These are phyloP conservation scores for Porcisia deanei DNA, from an alignment of 208 protist genomes.

Conservation along the genomic window DNA sequence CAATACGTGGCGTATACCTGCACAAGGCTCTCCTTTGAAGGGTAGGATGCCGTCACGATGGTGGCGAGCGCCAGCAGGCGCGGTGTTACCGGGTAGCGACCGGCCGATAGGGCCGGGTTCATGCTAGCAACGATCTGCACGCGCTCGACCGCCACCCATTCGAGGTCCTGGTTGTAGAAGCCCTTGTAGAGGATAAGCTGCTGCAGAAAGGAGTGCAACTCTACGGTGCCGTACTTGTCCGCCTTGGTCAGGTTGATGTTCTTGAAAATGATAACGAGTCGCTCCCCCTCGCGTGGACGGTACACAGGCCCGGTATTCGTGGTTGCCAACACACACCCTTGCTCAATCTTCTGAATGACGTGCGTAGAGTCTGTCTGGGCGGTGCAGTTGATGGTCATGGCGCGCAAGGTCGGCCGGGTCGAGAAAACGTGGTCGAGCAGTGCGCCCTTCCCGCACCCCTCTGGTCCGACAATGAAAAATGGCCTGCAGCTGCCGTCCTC, in stretches of 20 bases:
- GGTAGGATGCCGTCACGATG: constrained; percentile 93
- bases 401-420: constrained; percentile 38
- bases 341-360: constrained; percentile 95
- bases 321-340: constrained; percentile 88
- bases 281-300: constrained; percentile 93
- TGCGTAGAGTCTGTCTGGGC: constrained; percentile 94
- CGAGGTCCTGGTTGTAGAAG: constrained; percentile 97
- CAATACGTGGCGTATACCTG: constrained; percentile 94
- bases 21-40: constrained; percentile 82
- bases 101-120: constrained; percentile 91
- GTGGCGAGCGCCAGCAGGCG: constrained; percentile 95
- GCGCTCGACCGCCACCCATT: constrained; percentile 94
- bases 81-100: constrained; percentile 90
- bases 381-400: constrained; percentile 94
- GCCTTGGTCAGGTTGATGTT: constrained; percentile 98
- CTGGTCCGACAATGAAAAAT: constrained; percentile 96
- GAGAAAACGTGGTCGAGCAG: constrained; percentile 87
- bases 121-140: constrained; percentile 96
- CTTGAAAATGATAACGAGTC: constrained; percentile 95
- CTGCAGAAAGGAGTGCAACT: constrained; percentile 97
- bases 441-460: constrained; percentile 95
- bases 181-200: constrained; percentile 96
- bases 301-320: constrained; percentile 91
- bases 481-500: constrained; percentile 65
- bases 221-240: constrained; percentile 97